phyloP scores from a whole-genome alignment of 2,329 filamentous ascomycete species.

The Trichoderma koningiopsis region DNA sequence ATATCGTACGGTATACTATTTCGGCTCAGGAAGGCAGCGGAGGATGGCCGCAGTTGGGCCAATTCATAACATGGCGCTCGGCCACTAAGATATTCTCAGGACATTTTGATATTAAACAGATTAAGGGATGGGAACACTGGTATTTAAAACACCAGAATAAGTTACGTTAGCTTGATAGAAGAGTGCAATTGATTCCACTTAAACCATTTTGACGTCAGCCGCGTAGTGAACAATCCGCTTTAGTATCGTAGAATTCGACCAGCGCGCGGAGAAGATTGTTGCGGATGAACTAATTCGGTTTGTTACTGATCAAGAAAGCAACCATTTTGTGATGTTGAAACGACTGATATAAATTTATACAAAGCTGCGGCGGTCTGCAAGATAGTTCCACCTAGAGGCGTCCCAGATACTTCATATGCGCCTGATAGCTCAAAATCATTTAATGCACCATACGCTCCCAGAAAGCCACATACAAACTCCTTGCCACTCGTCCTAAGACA shows the following conservation, averaged over 20 bases:
- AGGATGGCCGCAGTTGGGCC: constrained; percentile 32
- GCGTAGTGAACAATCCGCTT: not conserved
- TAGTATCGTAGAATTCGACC: not conserved
- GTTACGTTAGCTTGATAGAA: constrained; percentile 29
- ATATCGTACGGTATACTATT: constrained; percentile 33
- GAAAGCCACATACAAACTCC: not conserved
- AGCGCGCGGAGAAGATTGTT: not conserved
- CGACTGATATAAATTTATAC: not conserved
- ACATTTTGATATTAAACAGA: constrained; percentile 11
- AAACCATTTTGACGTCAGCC: not conserved
- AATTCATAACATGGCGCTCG: constrained; percentile 22
- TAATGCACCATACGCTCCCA: not conserved
- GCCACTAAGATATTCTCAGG: constrained; percentile 18
- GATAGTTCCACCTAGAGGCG: not conserved
- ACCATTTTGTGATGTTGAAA: not conserved
- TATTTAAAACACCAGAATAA: constrained; percentile 8
- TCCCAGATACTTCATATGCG: not conserved
- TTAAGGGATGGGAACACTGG: not conserved
- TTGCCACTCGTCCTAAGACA: not conserved
- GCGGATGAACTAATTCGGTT: not conserved
- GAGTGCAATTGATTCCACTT: constrained; percentile 23
- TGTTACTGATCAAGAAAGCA: not conserved
- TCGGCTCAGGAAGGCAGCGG: constrained; percentile 42
- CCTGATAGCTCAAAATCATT: not conserved
- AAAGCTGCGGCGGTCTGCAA: not conserved